Conservation (phyloP, 73 alveolate species). For the Blepharisma stoltei region DNA sequence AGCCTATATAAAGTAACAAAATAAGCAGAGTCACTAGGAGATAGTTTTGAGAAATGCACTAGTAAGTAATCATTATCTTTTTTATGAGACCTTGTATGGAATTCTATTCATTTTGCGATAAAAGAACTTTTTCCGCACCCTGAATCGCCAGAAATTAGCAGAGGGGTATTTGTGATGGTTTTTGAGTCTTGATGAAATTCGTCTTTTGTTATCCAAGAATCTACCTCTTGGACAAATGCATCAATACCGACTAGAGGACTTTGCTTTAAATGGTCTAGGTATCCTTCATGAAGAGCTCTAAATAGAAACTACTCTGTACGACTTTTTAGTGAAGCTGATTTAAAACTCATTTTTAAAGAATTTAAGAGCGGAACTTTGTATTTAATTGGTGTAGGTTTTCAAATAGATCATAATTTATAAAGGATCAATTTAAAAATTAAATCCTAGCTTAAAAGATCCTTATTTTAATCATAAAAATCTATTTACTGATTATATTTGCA, state of each 20-base stretch:
- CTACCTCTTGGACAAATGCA: conserved; percentile 12
- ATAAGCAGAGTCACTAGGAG: conserved; percentile 44
- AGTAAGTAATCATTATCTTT: conserved; percentile 25
- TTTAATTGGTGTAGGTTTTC: no score
- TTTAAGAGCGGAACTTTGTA: no score
- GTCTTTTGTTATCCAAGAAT: not conserved
- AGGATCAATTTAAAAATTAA: no score
- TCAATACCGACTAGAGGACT: conserved; percentile 4
- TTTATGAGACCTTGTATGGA: conserved; percentile 22
- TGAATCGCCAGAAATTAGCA: conserved; percentile 48
- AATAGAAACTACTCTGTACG: not conserved
- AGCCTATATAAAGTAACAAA: conserved; percentile 34
- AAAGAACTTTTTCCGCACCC: conserved; percentile 49
- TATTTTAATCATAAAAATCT: no score
- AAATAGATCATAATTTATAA: no score
- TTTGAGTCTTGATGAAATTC: not conserved
- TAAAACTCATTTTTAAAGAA: no score
- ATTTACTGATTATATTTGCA: no score
- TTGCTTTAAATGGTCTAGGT: not conserved
- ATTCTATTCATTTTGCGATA: conserved; percentile 36
- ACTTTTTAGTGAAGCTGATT: not conserved
- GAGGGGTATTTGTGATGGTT: conserved; percentile 26
- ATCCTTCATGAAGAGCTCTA: not conserved
- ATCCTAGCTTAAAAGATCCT: no score
- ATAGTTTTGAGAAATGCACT: conserved; percentile 40